Base-by-base conservation (phyloP, 495 filamentous ascomycete genomes). In the Penicillium taxi region DNA sequence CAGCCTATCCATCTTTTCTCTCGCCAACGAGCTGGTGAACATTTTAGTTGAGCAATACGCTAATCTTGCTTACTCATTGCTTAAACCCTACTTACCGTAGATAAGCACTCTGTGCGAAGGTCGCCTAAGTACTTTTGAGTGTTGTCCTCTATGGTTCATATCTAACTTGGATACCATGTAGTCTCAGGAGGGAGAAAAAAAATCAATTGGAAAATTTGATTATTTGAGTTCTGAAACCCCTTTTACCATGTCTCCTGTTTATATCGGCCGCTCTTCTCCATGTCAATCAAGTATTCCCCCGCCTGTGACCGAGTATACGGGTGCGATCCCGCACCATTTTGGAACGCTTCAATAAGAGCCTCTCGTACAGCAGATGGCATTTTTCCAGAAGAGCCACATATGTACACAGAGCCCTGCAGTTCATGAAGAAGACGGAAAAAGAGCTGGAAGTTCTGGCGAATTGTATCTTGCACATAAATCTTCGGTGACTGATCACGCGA, bases 361-460 rank as follows among this genome's bases (percentile, higher is more conserved):
- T 77, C 71, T n/a, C 84, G 70, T 5, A 96, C 86, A n/a, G 84
- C 81, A 45, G 80, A 70, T 9, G 93, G 88, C 93, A 98, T 98
- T 42, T 77, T 72, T 2, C 82, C 84, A 0, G 78, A 79, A 17
- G 77, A 87, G 5, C 91, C 91, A 57, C 91, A 96, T 8, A 98
- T 72, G 58, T 77, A 85, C 2, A 87, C 66, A 2, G 76, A 65
- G 0, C 77, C 84, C 1, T 56, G 39, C 17, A 61, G 38, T 19
- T 66, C 58, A 33, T 70, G 55, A 8, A 96, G 52, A 19, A 79
- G 52, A 3, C 70, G 50, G 48, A 72, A 81, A 4, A 96, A 70
- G 18, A 70, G 44, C 6, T 41, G 26, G 0, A 68, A 72, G 12
- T 86, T 61, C 48, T 78, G 60, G 0, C 79, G 72, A 29, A 99